phyloP scores from a whole-genome alignment of 192 early-diverging fungal species.

The Coemansia sp. region DNA sequence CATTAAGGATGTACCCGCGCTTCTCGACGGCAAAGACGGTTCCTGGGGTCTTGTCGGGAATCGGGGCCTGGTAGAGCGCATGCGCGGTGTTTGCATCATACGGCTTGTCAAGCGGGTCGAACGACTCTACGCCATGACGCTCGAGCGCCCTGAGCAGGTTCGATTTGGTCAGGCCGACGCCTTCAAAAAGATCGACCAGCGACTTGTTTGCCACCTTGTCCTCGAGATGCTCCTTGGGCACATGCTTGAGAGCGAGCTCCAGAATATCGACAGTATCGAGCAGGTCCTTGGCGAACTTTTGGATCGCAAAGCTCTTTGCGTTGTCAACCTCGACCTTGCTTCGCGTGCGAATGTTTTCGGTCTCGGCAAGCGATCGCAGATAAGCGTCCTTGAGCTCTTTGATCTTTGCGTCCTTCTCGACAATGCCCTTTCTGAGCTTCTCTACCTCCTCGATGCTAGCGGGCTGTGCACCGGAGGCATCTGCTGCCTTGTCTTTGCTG shows the following conservation, averaged over 20 bases:
- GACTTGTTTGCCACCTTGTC: constrained; percentile 57
- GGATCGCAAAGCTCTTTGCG: constrained; percentile 85
- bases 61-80: constrained; percentile 90
- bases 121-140: constrained; percentile 81
- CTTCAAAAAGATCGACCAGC: constrained; percentile 78
- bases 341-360: constrained; percentile 92
- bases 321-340: constrained; percentile 82
- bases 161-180: constrained; percentile 84
- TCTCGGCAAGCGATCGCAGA: constrained; percentile 89
- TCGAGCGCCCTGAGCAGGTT: constrained; percentile 86
- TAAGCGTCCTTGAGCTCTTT: constrained; percentile 74
- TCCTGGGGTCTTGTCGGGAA: constrained; percentile 85
- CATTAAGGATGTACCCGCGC: constrained; percentile 89
- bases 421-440: constrained; percentile 30
- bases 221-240: constrained; percentile 67
- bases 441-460: constrained; percentile 28
- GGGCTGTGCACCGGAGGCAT: background rate
- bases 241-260: constrained; percentile 82
- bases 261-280: constrained; percentile 90
- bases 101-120: constrained; percentile 77
- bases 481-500: constrained; percentile 16
- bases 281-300: constrained; percentile 98
- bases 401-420: constrained; percentile 55
- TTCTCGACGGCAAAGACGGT: constrained; percentile 89
- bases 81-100: constrained; percentile 96